phyloP scores from a whole-genome alignment of 2,329 filamentous ascomycete species.

The Aspergillaceae sp. region DNA sequence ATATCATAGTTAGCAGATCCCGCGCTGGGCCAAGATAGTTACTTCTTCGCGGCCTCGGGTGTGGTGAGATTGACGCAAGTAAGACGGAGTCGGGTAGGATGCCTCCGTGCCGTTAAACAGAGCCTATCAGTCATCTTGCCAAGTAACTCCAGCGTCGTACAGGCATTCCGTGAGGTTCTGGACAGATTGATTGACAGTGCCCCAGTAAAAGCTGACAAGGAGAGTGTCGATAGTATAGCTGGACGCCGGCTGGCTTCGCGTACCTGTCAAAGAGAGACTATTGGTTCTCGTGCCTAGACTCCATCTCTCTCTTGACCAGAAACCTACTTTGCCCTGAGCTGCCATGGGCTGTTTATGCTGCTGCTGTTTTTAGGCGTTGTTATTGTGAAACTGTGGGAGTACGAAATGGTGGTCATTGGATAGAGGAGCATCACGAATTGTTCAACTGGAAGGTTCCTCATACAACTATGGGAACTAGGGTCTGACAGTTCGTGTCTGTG shows the following conservation, averaged over 20 bases:
- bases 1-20: too few relatives aligned
- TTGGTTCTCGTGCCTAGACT: constrained; percentile 15
- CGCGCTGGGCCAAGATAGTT: too few relatives aligned
- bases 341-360: constrained; percentile 9
- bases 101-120: constrained; percentile 13
- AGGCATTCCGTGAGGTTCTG: constrained; percentile 19
- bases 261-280: constrained; percentile 10
- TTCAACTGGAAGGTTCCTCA: not conserved
- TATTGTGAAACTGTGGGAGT: constrained; percentile 1
- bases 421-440: not conserved
- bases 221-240: constrained; percentile 15
- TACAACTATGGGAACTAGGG: not conserved
- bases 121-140: constrained; percentile 20
- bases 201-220: constrained; percentile 10
- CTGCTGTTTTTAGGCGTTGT: constrained; percentile 4
- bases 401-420: not conserved
- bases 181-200: constrained; percentile 14
- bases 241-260: constrained; percentile 11
- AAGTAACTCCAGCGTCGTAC: constrained; percentile 14
- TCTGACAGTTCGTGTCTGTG: not conserved
- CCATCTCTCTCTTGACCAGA: constrained; percentile 14
- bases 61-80: too few relatives aligned
- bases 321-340: constrained; percentile 15
- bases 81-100: constrained; percentile 6
- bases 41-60: too few relatives aligned